A percentile compares a stretch with the other conserved stretches of the same genome.
These are phyloP conservation scores for Metschnikowia picachoensis DNA, from an alignment of 805 yeast species.

Conservation along the genomic window DNA sequence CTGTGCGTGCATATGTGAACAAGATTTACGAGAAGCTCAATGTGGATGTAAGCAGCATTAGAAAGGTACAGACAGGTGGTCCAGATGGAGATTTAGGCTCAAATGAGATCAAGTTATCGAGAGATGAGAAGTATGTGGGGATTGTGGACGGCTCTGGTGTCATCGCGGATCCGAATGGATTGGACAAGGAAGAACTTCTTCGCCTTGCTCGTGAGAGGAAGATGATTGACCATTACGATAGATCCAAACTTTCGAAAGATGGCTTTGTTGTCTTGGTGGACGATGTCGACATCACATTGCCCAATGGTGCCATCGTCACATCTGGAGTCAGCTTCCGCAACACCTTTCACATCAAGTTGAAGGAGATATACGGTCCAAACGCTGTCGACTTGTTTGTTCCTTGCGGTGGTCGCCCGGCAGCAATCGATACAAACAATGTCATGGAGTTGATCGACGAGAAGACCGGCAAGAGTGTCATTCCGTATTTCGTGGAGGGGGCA, in stretches of 20 bases:
- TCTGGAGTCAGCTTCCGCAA: constrained; percentile 91
- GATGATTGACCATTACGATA: constrained; percentile 70
- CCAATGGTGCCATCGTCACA: constrained; percentile 69
- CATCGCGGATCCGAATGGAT: constrained; percentile 84
- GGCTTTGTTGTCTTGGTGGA: constrained; percentile 87
- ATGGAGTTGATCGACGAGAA: constrained; percentile 63
- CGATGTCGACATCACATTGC: constrained; percentile 73
- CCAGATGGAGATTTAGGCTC: constrained; percentile 98
- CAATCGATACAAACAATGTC: constrained; percentile 85
- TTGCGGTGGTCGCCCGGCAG: constrained; percentile 98
- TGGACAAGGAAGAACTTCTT: constrained; percentile 72
- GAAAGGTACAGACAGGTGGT: constrained; percentile 95
- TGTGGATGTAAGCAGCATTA: constrained; percentile 54
- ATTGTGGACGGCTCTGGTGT: constrained; percentile 96
- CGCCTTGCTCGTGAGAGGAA: constrained; percentile 75
- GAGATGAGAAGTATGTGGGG: constrained; percentile 79
- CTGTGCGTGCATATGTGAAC: constrained; percentile 88
- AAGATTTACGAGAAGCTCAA: constrained; percentile 77
- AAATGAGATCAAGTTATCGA: constrained; percentile 85
- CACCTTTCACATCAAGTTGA: constrained; percentile 74
- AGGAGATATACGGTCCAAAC: constrained; percentile 55
- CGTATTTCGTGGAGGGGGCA: constrained; percentile 96
- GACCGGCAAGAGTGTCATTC: constrained; percentile 73
- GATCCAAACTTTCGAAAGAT: constrained; percentile 56
- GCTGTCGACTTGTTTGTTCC: constrained; percentile 87